A percentile compares a stretch with the other conserved stretches of the same genome.
Conservation (phyloP, 352 stramenopile genomes). For the Phytopythium aichiense region DNA sequence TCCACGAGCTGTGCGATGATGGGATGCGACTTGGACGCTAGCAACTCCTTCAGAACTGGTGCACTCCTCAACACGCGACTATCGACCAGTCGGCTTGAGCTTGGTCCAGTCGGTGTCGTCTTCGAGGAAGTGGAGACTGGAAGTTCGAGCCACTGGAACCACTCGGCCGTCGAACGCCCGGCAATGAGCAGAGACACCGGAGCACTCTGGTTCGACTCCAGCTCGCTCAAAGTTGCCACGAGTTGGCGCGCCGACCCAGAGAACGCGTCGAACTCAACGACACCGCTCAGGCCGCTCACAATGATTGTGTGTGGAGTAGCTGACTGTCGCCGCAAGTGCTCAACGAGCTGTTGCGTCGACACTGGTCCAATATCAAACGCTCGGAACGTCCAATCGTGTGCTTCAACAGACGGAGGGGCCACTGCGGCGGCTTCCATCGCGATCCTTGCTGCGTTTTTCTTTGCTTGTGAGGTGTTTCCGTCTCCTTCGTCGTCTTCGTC, state of each 20-base stretch:
- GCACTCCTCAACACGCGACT: conserved; percentile 27
- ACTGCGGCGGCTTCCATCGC: conserved; percentile 1
- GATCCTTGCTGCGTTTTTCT: conserved; percentile 1
- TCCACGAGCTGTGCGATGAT: conserved; percentile 13
- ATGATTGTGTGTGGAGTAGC: conserved; percentile 19
- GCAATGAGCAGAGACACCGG: conserved; percentile 16
- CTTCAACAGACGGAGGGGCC: not conserved
- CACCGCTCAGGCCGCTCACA: conserved; percentile 46
- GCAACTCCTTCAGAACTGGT: conserved; percentile 28
- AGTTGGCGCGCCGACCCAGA: conserved; percentile 31
- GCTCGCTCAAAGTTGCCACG: conserved; percentile 11
- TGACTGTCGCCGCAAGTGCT: not conserved
- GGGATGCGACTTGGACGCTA: conserved; percentile 39
- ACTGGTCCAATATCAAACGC: conserved; percentile 59
- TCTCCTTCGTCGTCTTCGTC: conserved; percentile 15
- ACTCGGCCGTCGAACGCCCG: conserved; percentile 18
- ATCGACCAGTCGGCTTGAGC: conserved; percentile 13
- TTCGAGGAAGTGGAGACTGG: not conserved
- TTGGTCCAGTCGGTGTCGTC: not conserved
- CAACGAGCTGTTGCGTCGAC: conserved; percentile 35
- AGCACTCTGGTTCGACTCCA: not conserved
- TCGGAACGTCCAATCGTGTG: conserved; percentile 48
- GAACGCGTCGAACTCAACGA: conserved; percentile 53
- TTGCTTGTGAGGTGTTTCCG: not conserved
- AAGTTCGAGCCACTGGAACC: conserved; percentile 15